These are phyloP conservation scores for Coniochaeta ligniaria DNA, from an alignment of 2,329 filamentous ascomycete species.

Conservation along the genomic window DNA sequence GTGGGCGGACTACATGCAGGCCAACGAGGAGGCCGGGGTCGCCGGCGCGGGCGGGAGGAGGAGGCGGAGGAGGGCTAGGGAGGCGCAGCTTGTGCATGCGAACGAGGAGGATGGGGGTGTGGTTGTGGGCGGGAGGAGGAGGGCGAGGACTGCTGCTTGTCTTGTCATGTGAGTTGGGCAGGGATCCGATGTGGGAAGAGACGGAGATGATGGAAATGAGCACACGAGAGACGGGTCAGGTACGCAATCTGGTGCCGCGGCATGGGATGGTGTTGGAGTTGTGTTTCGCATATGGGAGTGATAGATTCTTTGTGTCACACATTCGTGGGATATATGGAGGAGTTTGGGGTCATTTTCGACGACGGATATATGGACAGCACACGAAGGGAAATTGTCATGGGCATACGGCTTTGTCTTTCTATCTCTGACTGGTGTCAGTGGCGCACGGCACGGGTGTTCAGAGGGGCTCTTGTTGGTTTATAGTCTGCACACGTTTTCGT, in stretches of 20 bases:
- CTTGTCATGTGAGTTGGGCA: slow-evolving; percentile 13
- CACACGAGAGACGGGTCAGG: not conserved
- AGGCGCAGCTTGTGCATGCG: slow-evolving; percentile 73
- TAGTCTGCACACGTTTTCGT: too few species aligned
- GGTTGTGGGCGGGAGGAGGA: slow-evolving; percentile 39
- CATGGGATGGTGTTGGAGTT: not conserved
- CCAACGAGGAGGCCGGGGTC: slow-evolving; percentile 73
- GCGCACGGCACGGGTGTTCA: not conserved
- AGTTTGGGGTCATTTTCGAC: not conserved
- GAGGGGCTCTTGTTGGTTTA: not conserved
- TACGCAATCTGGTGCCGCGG: not conserved
- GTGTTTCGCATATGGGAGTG: slow-evolving; percentile 8
- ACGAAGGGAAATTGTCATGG: not conserved
- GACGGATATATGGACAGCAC: not conserved
- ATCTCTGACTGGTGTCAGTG: not conserved
- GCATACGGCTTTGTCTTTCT: not conserved
- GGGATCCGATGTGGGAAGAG: not conserved
- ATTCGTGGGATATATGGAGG: not conserved
- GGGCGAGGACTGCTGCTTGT: slow-evolving; percentile 18
- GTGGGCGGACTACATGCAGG: slow-evolving; percentile 93
- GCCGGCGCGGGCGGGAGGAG: slow-evolving; percentile 60
- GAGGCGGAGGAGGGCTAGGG: slow-evolving; percentile 68
- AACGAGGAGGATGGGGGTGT: slow-evolving; percentile 70
- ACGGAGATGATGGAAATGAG: not conserved
- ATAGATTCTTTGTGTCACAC: not conserved